These are phyloP conservation scores for Wickerhamomyces mucosus DNA, from an alignment of 805 yeast species.

Conservation along the genomic window DNA sequence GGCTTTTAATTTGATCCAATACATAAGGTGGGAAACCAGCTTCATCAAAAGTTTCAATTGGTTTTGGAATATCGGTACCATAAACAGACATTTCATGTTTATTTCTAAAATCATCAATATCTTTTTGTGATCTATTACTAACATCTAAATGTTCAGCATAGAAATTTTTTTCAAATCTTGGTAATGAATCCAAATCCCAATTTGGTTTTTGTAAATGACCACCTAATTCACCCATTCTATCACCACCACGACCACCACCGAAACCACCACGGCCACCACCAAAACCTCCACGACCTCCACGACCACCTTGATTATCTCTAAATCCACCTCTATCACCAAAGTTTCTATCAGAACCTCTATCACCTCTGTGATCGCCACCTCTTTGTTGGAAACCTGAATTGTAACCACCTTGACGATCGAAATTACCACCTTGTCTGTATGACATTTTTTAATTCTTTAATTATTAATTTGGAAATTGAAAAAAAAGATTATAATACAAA, in stretches of 20 bases:
- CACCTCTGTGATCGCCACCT: conserved; percentile 15
- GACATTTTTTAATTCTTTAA: conserved; percentile 7
- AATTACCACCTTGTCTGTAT: conserved; percentile 10
- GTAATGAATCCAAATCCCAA: conserved; percentile 71
- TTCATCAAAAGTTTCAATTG: conserved; percentile 87
- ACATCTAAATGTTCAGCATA: conserved; percentile 81
- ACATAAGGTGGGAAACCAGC: conserved; percentile 98
- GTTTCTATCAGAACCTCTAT: conserved; percentile 20
- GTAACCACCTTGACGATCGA: conserved; percentile 13
- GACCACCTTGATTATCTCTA: conserved; percentile 32
- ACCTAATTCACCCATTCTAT: conserved; percentile 39
- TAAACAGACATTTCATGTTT: conserved; percentile 76
- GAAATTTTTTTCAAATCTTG: conserved; percentile 91
- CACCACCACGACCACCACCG: conserved; percentile 28
- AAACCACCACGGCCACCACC: conserved; percentile 8
- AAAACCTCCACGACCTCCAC: conserved; percentile 10
- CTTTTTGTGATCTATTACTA: conserved; percentile 61
- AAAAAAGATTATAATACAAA: too few species aligned
- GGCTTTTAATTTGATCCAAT: conserved; percentile 75
- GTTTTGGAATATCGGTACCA: conserved; percentile 88
- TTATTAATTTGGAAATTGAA: background rate
- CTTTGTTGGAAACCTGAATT: conserved; percentile 14
- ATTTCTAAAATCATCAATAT: conserved; percentile 67
- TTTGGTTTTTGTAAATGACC: conserved; percentile 58
- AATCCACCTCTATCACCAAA: conserved; percentile 18